Evolutionary conservation across 2,329 filamentous ascomycete species (phyloP).

Genomic region (Huntiella abstrusa): DNA sequence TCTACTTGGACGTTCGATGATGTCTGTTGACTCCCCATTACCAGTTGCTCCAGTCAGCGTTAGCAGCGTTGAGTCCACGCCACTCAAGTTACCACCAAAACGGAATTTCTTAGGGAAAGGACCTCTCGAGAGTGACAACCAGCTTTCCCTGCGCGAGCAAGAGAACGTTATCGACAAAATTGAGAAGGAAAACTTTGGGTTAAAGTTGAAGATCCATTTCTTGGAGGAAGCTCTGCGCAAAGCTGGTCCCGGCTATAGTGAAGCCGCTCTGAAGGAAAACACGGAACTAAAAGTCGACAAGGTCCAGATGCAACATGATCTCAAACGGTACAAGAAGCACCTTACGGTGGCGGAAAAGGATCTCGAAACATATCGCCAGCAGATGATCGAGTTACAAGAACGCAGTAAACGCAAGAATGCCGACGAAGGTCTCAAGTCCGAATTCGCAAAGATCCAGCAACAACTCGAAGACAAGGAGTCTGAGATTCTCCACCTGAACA

Average conservation of each 20-base stretch:
- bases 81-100: constrained; percentile 50
- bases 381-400: constrained; percentile 68
- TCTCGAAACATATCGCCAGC: constrained; percentile 62
- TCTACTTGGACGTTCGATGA: constrained; percentile 43
- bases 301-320: constrained; percentile 72
- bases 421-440: constrained; percentile 47
- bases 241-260: constrained; percentile 73
- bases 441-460: constrained; percentile 38
- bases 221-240: constrained; percentile 80
- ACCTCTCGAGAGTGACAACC: constrained; percentile 67
- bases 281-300: constrained; percentile 89
- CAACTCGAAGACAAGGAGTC: constrained; percentile 38
- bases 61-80: constrained; percentile 70
- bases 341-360: constrained; percentile 69
- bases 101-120: constrained; percentile 39
- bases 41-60: constrained; percentile 52
- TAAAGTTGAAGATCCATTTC: constrained; percentile 95
- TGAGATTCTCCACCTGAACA: constrained; percentile 41
- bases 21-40: constrained; percentile 24
- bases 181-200: constrained; percentile 93
- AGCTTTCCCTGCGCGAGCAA: constrained; percentile 81
- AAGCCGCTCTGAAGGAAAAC: constrained; percentile 80
- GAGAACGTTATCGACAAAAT: constrained; percentile 91
- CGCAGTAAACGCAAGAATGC: constrained; percentile 58
- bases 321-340: constrained; percentile 71